Base-by-base conservation (phyloP, 495 filamentous ascomycete species). In the Penicillium salamii region DNA sequence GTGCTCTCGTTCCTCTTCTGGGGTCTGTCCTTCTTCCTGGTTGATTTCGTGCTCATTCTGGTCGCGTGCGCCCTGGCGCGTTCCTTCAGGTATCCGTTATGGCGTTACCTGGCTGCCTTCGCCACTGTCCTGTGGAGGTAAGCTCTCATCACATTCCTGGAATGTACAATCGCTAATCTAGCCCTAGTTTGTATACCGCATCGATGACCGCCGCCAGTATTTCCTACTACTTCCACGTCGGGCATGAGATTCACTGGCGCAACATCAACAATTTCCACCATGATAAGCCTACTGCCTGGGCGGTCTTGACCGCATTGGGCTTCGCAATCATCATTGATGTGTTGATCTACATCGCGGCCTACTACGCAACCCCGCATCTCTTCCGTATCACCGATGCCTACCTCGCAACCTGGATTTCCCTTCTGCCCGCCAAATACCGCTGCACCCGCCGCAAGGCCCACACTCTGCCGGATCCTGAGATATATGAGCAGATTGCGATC, bases 1-100 rank as follows among this genome's bases (percentile, higher is more conserved):
- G 7, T 46, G 5, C 1, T 14, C 0, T 38, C 49, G 20, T 44
- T 65, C 17, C 29, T 57, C 13, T 23, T 35, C 14, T 65, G 61
- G 61, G 53, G 61, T 9, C 31, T 48, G 29, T 57, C 61, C 9
- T 65, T 65, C 38, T 65, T 65, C 33, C 14, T 61, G 3, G 52
- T 49, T n/a, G 61, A 65, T 55, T 43, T 57, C 18, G 3, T 63
- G 5, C 29, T 53, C 28, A 54, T 64, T 28, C 31, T 54, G 39
- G 39, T 56, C 46, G 52, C 44, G 29, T 52, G 55, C 44, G 40
- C 12, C 35, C 49, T 57, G 42, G 33, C 46, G 42, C 53, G 50
- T 35, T 41, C 36, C 3, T 57, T 51, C 17, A 13, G 36, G 19
- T 47, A 41, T 36, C 42, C 37, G 15, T n/a, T 20, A 15, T 13